Base-by-base conservation (phyloP, 139 green algal species). In the Micromonas commoda region DNA sequence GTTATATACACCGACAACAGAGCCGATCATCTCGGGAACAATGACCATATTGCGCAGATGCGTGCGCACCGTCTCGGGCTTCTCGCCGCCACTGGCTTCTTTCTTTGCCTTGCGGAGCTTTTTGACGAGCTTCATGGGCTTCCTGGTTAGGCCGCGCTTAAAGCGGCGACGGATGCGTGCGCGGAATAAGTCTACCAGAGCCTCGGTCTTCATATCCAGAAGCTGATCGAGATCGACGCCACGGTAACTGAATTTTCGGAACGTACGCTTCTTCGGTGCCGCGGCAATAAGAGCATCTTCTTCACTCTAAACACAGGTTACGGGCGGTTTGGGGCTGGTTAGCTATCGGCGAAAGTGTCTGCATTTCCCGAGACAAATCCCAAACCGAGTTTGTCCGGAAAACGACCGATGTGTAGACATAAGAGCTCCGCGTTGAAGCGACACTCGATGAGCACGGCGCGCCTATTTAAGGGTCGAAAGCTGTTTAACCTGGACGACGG, bases 31-130 rank as follows among this genome's bases (percentile, higher is more conserved):
- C 89, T 98, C 94, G 31, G 96, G 96, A 61, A 99, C 90, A 73
- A 99, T 93, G 85, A 98, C 94, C 93, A 98, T 98, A 89, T 99
- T 96, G 72, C 96, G 89, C 85, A 99, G 88, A 88, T 99, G 96
- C 24, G 96, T 99, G 83, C 96, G 90, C 79, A 99, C 94, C 24
- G 93, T 85, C 66, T 97, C 91, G 45, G 96, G 96, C 92, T 98
- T 99, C 87, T 99, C 94, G 71, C 92, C 92, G n/a, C 73, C 52
- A 31, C 77, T 26, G 16, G 89, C 90, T 64, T 86, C 83, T 34
- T 73, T 71, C 80, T 88, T 89, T 76, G 92, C 94, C 88, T 97
- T 97, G 69, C 95, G 89, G 72, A 99, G 89, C 89, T 97, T 97
- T 89, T 97, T 97, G 82, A 99, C 94, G 54, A 99, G 89, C 1